Percentiles rank a stretch among this genome's conserved stretches.
phyloP scores from a whole-genome alignment of 805 yeast genomes.

The Clavispora santaluciae region DNA sequence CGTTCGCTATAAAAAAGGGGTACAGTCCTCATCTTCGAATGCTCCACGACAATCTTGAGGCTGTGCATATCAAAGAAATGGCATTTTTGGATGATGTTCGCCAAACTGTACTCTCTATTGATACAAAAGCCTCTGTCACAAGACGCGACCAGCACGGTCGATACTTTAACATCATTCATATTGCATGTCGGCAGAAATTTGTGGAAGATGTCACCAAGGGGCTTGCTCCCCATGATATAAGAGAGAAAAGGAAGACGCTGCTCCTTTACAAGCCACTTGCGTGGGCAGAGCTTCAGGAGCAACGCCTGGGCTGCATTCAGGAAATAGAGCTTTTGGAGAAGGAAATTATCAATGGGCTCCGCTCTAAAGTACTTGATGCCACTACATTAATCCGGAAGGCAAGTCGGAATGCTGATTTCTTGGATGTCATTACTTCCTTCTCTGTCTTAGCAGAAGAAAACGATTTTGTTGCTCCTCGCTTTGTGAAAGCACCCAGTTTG shows the following conservation, averaged over 20 bases:
- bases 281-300: constrained; percentile 53
- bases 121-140: constrained; percentile 25
- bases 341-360: constrained; percentile 45
- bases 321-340: constrained; percentile 54
- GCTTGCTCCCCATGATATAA: constrained; percentile 18
- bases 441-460: constrained; percentile 67
- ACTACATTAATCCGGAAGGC: constrained; percentile 46
- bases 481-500: constrained; percentile 46
- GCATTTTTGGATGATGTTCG: constrained; percentile 18
- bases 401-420: constrained; percentile 50
- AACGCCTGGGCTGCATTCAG: constrained; percentile 41
- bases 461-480: constrained; percentile 58
- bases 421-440: constrained; percentile 74
- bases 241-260: constrained; percentile 36
- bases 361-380: constrained; percentile 39
- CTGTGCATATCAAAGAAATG: constrained; percentile 23
- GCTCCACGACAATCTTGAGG: constrained; percentile 31
- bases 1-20: constrained; percentile 33
- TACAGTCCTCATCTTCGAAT: constrained; percentile 23
- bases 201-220: constrained; percentile 16
- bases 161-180: constrained; percentile 41
- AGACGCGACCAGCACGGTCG: constrained; percentile 27
- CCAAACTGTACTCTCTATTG: constrained; percentile 18
- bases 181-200: constrained; percentile 37
- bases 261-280: constrained; percentile 42